These are phyloP conservation scores for Trypanosoma lewisi DNA, from an alignment of 208 protist species.

Conservation along the genomic window DNA sequence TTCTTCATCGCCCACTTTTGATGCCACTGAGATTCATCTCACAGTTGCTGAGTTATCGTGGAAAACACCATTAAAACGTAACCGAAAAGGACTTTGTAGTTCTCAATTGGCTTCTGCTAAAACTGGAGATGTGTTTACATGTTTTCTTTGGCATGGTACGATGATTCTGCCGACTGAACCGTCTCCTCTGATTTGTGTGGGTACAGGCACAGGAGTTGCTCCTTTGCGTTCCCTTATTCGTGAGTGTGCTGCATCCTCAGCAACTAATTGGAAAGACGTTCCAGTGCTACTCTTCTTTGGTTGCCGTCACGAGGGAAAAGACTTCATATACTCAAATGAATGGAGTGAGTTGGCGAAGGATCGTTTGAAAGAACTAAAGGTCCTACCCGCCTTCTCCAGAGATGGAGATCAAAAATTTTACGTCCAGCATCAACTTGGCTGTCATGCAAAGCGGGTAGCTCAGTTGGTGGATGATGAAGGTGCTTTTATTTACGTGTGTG, in stretches of 20 bases:
- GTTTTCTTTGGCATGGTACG: conserved; percentile 69
- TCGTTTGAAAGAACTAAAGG: conserved; percentile 38
- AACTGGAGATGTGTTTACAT: conserved; percentile 43
- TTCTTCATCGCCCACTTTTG: conserved; percentile 57
- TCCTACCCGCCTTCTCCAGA: conserved; percentile 83
- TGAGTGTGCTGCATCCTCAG: conserved; percentile 45
- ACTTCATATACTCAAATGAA: conserved; percentile 76
- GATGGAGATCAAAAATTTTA: conserved; percentile 77
- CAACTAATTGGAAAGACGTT: conserved; percentile 33
- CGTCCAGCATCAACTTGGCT: conserved; percentile 82
- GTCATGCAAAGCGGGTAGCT: conserved; percentile 53
- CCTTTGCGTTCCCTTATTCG: conserved; percentile 72
- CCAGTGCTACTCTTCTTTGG: conserved; percentile 84
- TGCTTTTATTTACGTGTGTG: conserved; percentile 69
- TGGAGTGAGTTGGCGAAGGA: conserved; percentile 41
- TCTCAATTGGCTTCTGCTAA: conserved; percentile 34
- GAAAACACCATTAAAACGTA: conserved; percentile 73
- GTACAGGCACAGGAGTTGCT: conserved; percentile 84
- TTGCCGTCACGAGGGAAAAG: conserved; percentile 59
- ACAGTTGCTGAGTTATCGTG: conserved; percentile 74
- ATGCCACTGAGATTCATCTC: conserved; percentile 40
- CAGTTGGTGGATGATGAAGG: conserved; percentile 36
- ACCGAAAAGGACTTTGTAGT: conserved; percentile 74
- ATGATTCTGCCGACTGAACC: conserved; percentile 42
- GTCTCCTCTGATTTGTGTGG: conserved; percentile 60